Conservation (phyloP, 2,329 filamentous ascomycete genomes). For the Colletotrichum sp. region DNA sequence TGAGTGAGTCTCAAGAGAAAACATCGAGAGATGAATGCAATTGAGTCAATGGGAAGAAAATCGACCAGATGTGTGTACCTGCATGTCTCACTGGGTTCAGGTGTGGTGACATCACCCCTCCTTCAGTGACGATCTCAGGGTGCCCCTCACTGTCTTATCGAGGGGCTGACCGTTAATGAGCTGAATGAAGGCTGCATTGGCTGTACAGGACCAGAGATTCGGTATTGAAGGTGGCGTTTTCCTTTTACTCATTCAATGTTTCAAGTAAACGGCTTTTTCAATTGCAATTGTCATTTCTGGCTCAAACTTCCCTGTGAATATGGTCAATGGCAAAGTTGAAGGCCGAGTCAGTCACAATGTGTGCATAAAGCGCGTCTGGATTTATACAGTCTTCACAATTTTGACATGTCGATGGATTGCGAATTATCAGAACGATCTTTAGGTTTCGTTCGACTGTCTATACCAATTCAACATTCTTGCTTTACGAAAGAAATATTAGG, state of each 20-base stretch:
- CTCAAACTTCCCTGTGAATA: background rate
- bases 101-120: constrained; percentile 2
- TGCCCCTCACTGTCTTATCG: background rate
- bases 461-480: background rate
- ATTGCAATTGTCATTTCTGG: background rate
- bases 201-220: background rate
- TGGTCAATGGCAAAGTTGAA: background rate
- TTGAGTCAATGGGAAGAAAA: background rate
- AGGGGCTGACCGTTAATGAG: background rate
- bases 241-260: background rate
- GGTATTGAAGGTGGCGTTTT: background rate
- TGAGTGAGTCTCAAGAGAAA: background rate
- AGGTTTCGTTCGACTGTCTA: background rate
- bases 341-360: background rate
- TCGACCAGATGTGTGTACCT: background rate
- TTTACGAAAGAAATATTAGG: background rate
- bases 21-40: background rate
- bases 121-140: background rate
- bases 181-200: background rate
- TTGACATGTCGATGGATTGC: background rate
- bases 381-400: background rate
- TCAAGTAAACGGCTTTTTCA: background rate
- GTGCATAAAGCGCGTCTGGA: background rate
- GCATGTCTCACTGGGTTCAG: background rate
- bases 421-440: background rate